Base-by-base conservation (phyloP, 176 grass and related monocot genomes). In the Dactylis glomerata region DNA sequence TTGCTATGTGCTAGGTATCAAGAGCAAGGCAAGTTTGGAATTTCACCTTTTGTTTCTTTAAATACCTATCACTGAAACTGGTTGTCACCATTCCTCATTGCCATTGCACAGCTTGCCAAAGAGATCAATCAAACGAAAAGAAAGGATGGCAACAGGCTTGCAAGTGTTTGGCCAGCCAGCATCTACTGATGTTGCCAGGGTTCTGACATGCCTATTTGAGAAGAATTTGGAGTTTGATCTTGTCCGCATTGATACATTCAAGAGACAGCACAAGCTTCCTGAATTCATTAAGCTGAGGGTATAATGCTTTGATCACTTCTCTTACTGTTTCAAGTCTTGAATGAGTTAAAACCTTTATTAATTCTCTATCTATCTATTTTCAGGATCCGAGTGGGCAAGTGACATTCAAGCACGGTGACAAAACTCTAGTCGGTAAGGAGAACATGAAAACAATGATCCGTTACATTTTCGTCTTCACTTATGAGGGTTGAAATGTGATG, bases 371-470 rank as follows among this genome's bases (percentile, higher is more conserved):
- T 72, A 24, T 40, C n/a, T 19, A 63, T 66, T 68, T 86, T 74
- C 80, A 98, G 96, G 89, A 98, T 95, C 93, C 96, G 0, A 88
- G 75, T 52, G 96, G 96, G 14, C 96, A 98, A 75, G 91, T 95
- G 51, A 93, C 91, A 10, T 92, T 98, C 68, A 95, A 88, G 59
- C 92, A 98, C 68, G 92, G 92, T 2, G 80, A 90, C 61, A 84
- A 88, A 54, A 95, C 85, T 87, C 57, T 95, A 1, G 73, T 93
- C 1, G 91, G 92, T 95, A 93, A 82, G 92, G 58, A 76, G 50
- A 87, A 32, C 12, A 41, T 47, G 61, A 17, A 57, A 56, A 26
- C 44, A 47, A 13, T 68, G 30, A 26, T 17, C n/a, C 45, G 17
- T 66, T 19, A 33, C 17, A 50, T 58, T 26, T 5, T 19, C 75